Percentiles rank a stretch among this genome's conserved stretches.
phyloP scores from a whole-genome alignment of 2,329 filamentous ascomycete species.

The Colletotrichum navitas region DNA sequence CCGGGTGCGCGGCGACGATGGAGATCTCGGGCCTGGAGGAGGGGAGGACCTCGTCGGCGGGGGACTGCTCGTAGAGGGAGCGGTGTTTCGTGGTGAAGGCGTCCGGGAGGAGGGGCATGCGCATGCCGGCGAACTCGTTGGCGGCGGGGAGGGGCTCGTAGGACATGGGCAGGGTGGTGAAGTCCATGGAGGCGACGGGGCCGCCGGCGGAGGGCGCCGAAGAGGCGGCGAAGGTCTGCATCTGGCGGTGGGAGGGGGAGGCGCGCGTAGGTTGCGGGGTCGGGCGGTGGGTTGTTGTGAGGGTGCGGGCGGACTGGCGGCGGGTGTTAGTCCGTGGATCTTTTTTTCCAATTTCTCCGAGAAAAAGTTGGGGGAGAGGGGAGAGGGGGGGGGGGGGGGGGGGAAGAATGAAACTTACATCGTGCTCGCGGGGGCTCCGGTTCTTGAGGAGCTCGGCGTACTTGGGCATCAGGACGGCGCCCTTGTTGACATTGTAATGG shows the following conservation, averaged over 20 bases:
- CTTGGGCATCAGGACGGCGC: slow-evolving; percentile 59
- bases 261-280: slow-evolving; percentile 57
- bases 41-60: slow-evolving; percentile 51
- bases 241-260: slow-evolving; percentile 61
- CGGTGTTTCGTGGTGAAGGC: slow-evolving; percentile 62
- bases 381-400: not conserved
- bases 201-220: slow-evolving; percentile 50
- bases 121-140: slow-evolving; percentile 57
- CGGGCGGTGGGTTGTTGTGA: slow-evolving; percentile 63
- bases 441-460: slow-evolving; percentile 61
- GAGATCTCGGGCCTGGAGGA: slow-evolving; percentile 60
- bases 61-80: slow-evolving; percentile 54
- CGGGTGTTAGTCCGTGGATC: slow-evolving; percentile 40
- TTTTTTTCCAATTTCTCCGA: not conserved
- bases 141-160: slow-evolving; percentile 48
- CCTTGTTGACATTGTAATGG: slow-evolving; percentile 49
- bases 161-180: slow-evolving; percentile 64
- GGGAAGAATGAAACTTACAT: slow-evolving; percentile 52
- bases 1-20: slow-evolving; percentile 69
- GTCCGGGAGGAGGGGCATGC: slow-evolving; percentile 72
- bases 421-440: slow-evolving; percentile 52
- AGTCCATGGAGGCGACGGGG: slow-evolving; percentile 61
- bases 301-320: slow-evolving; percentile 53
- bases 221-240: slow-evolving; percentile 70
- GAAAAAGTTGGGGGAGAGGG: not conserved